Evolutionary conservation across 2,329 filamentous ascomycete genomes (phyloP).

Genomic region (Aureobasidium vineae): DNA sequence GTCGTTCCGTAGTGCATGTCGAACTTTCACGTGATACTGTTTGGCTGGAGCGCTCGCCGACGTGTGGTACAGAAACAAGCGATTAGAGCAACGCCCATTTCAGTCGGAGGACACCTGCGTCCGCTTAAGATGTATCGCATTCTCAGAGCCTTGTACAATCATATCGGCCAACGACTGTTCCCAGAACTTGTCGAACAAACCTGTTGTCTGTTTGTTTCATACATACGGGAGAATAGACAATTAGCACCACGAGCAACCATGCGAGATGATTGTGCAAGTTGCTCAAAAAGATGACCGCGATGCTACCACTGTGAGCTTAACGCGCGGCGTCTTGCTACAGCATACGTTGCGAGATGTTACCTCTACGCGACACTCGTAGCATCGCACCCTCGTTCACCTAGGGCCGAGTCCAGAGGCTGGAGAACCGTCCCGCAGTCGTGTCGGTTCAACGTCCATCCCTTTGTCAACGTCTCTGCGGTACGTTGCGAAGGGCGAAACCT

Average conservation of each 20-base stretch:
- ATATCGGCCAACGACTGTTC: background rate
- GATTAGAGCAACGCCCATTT: background rate
- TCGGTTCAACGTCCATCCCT: background rate
- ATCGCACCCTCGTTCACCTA: background rate
- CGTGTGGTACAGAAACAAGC: background rate
- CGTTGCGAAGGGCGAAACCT: background rate
- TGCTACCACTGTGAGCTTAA: background rate
- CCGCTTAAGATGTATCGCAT: background rate
- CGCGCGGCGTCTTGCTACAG: background rate
- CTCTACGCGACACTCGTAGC: background rate
- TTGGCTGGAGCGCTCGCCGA: background rate
- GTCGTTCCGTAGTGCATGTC: background rate
- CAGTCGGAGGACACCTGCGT: background rate
- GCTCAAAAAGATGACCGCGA: background rate
- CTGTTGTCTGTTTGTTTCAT: background rate
- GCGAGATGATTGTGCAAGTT: background rate
- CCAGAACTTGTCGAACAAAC: background rate
- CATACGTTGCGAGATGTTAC: background rate
- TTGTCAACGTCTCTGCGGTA: background rate
- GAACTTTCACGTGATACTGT: slow-evolving; percentile 1
- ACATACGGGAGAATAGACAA: background rate
- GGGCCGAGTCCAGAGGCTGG: background rate
- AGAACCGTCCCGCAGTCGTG: background rate
- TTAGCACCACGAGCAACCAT: background rate
- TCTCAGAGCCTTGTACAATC: background rate